A percentile compares a stretch with the other conserved stretches of the same genome.
Conservation (phyloP, 2,329 filamentous ascomycete species). For the Cercospora citrullina region DNA sequence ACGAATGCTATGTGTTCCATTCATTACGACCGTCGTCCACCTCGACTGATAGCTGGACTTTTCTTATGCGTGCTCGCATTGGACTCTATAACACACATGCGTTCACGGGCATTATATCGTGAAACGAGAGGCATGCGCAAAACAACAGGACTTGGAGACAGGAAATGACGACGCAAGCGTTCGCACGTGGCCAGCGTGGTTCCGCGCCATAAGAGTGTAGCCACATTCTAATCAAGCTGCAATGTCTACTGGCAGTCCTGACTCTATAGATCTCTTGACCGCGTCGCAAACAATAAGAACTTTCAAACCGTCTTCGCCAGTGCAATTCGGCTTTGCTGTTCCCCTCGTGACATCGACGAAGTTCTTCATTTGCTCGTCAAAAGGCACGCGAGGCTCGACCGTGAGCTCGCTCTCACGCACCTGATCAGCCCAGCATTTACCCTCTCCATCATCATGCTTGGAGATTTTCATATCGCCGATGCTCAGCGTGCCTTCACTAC, state of each 20-base stretch:
- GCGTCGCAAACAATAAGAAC: constrained; percentile 57
- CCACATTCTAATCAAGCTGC: neutral
- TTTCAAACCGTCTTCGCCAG: constrained; percentile 51
- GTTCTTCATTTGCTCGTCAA: constrained; percentile 55
- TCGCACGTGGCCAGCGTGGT: neutral
- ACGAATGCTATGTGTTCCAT: neutral
- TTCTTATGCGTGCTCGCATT: neutral
- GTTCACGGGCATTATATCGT: neutral
- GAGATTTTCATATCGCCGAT: constrained; percentile 56
- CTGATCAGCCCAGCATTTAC: constrained; percentile 48
- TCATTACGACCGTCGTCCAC: neutral
- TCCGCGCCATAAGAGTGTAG: neutral
- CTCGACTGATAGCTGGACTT: neutral
- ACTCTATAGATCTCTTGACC: constrained; percentile 48
- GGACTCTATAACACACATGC: neutral
- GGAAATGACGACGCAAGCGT: neutral
- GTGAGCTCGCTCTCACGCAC: constrained; percentile 40
- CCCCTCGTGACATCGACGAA: constrained; percentile 53
- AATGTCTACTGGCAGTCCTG: constrained; percentile 23
- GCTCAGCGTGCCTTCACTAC: constrained; percentile 53
- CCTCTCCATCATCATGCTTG: constrained; percentile 43
- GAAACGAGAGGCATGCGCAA: neutral
- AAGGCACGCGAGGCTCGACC: constrained; percentile 45
- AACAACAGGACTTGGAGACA: neutral
- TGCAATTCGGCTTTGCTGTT: constrained; percentile 49